phyloP scores from a whole-genome alignment of 371 early-diverging fungal genomes.

The Lichtheimia corymbifera region DNA sequence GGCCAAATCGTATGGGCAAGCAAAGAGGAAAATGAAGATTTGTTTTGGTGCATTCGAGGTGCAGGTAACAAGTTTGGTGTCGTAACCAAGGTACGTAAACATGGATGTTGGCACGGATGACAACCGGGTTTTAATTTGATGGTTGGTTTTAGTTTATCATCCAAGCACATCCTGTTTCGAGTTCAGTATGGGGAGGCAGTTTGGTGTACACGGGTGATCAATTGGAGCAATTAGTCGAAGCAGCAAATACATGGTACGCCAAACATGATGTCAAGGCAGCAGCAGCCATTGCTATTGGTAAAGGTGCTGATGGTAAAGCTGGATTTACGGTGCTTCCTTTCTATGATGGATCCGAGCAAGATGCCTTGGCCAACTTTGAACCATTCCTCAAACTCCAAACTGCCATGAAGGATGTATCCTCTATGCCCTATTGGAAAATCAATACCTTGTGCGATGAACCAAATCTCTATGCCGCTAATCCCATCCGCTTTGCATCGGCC shows the following conservation, averaged over 20 bases:
- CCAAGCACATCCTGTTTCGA: constrained; percentile 20
- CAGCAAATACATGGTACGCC: constrained; percentile 28
- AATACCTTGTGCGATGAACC: constrained; percentile 23
- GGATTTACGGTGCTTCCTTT: constrained; percentile 22
- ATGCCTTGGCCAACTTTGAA: constrained; percentile 21
- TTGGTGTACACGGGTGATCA: constrained; percentile 20
- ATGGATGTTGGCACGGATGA: no score
- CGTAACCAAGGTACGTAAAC: constrained; percentile 37
- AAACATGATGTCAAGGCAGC: constrained; percentile 26
- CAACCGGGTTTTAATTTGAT: no score
- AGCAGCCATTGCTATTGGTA: constrained; percentile 22
- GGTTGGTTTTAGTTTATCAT: constrained; percentile 18
- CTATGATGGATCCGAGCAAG: constrained; percentile 24
- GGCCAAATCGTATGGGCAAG: constrained; percentile 48
- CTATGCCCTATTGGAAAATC: constrained; percentile 29
- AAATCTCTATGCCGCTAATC: constrained; percentile 8
- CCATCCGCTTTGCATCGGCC: constrained; percentile 29
- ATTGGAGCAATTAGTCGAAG: constrained; percentile 22
- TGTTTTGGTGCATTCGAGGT: constrained; percentile 66
- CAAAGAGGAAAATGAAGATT: constrained; percentile 41
- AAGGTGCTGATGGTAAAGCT: constrained; percentile 21
- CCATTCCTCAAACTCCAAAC: constrained; percentile 18
- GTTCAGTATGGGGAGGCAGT: constrained; percentile 26
- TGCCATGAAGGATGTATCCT: constrained; percentile 3
- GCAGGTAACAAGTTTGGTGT: constrained; percentile 64